Evolutionary conservation across 306 rosid genomes (phyloP), one percentile per base, ranked within the genome.

Genomic region (Ceratonia siliqua): DNA sequence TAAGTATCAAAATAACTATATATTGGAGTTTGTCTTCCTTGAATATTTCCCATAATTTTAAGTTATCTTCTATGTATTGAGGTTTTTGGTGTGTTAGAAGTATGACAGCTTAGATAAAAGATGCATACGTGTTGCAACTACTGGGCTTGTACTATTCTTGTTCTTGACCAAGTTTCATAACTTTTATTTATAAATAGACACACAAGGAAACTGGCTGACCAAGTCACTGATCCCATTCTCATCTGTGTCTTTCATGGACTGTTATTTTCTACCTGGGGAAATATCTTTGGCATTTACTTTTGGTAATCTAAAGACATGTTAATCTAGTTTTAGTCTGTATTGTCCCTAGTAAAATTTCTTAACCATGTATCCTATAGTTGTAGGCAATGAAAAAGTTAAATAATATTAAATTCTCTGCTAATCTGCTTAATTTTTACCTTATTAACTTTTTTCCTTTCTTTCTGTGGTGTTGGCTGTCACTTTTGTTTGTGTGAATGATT

Each of bases 401-500:
- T 25, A 70, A 24, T 54, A 42, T 24, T 33, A 35, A 43, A 12
- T 39, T 54, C 59, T 30, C 49, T 33, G 32, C 8, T 39, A 45
- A 48, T 30, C 49, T 33, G 32, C 8, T 39, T 57, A 48, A 3
- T 50, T 39, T 33, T 55, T 9, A 35, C 15, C 36, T 58, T 58
- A 64, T 54, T 8, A 58, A 35, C 15, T 32, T 62, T 43, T 72
- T 25, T 56, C 39, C 61, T 76, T n/a, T 43, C 50, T 57, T 59
- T 17, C 45, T 72, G 58, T 67, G 43, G 28, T 62, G n/a, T 57
- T 62, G 27, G 53, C 20, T 42, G 41, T 78, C 64, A 72, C 56
- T 30, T 64, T 35, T 74, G 53, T 80, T 73, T 75, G 17, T 56
- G 6, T 68, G 46, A 72, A 58, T 53, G 63, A 70, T 52, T 27